Evolutionary conservation across 1,284 basidiomycete species (phyloP), one percentile per base, ranked within the genome.

Genomic region (Sporisorium sorghi): DNA sequence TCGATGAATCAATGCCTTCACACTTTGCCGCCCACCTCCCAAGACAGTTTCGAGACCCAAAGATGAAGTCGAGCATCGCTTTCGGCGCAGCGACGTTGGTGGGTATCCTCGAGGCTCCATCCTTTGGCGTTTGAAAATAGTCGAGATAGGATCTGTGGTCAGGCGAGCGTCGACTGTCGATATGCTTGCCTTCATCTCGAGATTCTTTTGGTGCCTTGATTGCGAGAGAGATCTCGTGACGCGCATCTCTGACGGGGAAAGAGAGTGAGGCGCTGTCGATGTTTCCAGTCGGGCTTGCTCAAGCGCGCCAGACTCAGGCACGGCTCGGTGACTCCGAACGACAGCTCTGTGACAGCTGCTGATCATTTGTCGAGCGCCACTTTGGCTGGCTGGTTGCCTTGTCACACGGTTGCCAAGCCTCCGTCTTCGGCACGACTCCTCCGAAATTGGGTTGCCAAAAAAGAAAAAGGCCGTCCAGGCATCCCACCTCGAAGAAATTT

Each of bases 291-390:
- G n/a, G n/a, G n/a, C n/a, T n/a, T n/a, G n/a, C n/a, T n/a, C n/a
- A n/a, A n/a, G n/a, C n/a, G n/a, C n/a, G n/a, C n/a, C 1, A 37
- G n/a, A 40, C 37, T 40, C 37, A 40, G 37, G 37, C 37, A 40
- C 37, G 37, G 37, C 37, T n/a, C n/a, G 37, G n/a, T 40, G 8
- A n/a, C 37, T 3, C 8, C n/a, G 8, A 30, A 9, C 37, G n/a
- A 40, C 37, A 40, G 37, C 37, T 40, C 37, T 30, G n/a, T 40
- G 46, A 47, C 46, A 47, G 46, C 17, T 30, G 46, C 28, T 47
- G 46, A 47, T 19, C 17, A 47, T 47, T 30, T 2, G 30, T 32
- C 17, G 37, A 40, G 50, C 50, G 50, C 50, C 50, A 52, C 50
- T 42, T 42, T 30, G n/a, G 30, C n/a, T 48, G 30, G 5, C n/a